Percentiles rank a stretch among this genome's conserved stretches.
Conservation (phyloP, 2,329 filamentous ascomycete genomes). For the Aureobasidium sp. region DNA sequence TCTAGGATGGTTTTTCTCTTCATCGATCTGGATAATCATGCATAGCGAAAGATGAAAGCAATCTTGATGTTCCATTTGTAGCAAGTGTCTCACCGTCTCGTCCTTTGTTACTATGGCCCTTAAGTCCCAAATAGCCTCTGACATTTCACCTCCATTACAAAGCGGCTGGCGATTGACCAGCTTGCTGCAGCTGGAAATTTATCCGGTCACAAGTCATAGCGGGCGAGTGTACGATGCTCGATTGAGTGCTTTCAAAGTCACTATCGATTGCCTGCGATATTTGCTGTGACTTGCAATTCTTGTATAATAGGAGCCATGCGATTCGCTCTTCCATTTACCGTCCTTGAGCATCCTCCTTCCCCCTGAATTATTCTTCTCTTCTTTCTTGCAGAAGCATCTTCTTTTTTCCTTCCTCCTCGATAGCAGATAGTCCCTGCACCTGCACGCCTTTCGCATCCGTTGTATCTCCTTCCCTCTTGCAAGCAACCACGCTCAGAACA, state of each 20-base stretch:
- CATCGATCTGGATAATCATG: background rate
- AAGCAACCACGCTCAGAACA: conserved; percentile 39
- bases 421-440: background rate
- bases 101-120: too few relatives aligned
- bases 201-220: too few relatives aligned
- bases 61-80: background rate
- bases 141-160: too few relatives aligned
- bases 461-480: background rate
- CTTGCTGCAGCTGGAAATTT: too few relatives aligned
- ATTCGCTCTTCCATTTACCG: background rate
- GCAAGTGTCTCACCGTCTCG: too few relatives aligned
- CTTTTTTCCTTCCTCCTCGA: background rate
- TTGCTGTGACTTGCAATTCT: background rate
- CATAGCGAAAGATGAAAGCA: background rate
- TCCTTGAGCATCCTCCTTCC: too few relatives aligned
- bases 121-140: too few relatives aligned
- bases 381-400: background rate
- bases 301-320: background rate
- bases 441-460: background rate
- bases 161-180: too few relatives aligned
- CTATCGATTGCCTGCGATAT: too few relatives aligned
- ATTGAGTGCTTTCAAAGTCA: too few relatives aligned
- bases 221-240: too few relatives aligned
- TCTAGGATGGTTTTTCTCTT: background rate
- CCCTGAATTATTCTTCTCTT: too few relatives aligned